Percentiles rank a stretch among this genome's conserved stretches.
Evolutionary conservation across 257 asterid genomes (phyloP).

Genomic region (Penstemon davidsonii): DNA sequence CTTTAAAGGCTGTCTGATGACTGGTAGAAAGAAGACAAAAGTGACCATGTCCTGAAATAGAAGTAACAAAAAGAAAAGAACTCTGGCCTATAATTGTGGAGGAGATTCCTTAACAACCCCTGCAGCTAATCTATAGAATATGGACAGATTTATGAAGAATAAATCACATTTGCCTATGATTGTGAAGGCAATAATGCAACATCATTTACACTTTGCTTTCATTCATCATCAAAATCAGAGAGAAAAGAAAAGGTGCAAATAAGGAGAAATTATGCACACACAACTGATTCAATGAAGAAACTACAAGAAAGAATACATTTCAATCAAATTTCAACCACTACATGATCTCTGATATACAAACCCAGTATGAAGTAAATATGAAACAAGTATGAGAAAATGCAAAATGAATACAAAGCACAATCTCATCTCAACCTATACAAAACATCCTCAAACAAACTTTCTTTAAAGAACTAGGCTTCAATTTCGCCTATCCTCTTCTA

Average conservation of each 20-base stretch:
- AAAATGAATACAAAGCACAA: background rate
- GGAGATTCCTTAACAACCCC: conserved; percentile 6
- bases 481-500: background rate
- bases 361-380: background rate
- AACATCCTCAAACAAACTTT: conserved; percentile 2
- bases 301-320: background rate
- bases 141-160: background rate
- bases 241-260: background rate
- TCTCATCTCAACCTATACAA: conserved; percentile 1
- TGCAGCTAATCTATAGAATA: background rate
- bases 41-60: background rate
- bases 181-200: too few relatives aligned
- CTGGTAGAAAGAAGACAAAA: background rate
- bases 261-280: background rate
- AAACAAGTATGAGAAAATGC: background rate
- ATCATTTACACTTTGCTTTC: background rate
- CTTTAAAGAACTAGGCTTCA: conserved; percentile 5
- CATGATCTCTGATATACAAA: background rate
- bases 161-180: background rate
- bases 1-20: background rate
- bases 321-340: conserved; percentile 15
- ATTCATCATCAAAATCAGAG: background rate
- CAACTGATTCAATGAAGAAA: background rate
- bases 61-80: background rate
- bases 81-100: conserved; percentile 8